These are phyloP conservation scores for Jatropha curcas DNA, from an alignment of 345 rosid genomes.

Conservation along the genomic window DNA sequence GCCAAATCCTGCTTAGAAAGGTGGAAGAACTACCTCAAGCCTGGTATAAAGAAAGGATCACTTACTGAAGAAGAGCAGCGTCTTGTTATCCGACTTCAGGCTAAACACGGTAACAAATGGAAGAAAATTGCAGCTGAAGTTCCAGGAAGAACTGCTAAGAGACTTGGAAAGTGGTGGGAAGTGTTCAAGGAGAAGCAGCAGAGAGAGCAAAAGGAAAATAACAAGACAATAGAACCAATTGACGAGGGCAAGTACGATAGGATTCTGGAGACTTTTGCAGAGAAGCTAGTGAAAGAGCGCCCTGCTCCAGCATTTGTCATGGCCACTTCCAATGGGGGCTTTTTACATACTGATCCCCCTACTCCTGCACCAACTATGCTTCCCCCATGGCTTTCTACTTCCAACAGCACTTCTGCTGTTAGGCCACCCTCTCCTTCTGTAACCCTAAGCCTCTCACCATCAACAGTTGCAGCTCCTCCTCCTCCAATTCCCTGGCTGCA, in stretches of 20 bases:
- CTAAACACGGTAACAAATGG: constrained; percentile 99
- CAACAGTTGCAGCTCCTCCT: constrained; percentile 65
- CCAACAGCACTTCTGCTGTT: constrained; percentile 49
- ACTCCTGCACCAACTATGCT: constrained; percentile 51
- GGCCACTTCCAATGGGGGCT: constrained; percentile 77
- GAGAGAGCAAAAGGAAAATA: constrained; percentile 82
- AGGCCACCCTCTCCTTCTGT: constrained; percentile 76
- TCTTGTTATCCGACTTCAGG: constrained; percentile 86
- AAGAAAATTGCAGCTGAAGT: constrained; percentile 99
- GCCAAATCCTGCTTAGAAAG: constrained; percentile 94
- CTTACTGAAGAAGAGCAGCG: constrained; percentile 88
- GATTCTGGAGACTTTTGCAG: constrained; percentile 89
- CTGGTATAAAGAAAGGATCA: constrained; percentile 96
- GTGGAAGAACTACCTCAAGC: constrained; percentile 98
- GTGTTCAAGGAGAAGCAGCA: constrained; percentile 95
- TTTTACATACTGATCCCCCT: constrained; percentile 55
- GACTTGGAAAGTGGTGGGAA: constrained; percentile 99
- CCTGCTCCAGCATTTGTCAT: constrained; percentile 54
- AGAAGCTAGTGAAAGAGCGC: constrained; percentile 82
- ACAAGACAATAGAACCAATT: constrained; percentile 61
- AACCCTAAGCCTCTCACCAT: constrained; percentile 77
- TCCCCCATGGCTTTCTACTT: constrained; percentile 87
- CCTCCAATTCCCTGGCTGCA: constrained; percentile 88
- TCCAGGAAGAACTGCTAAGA: constrained; percentile 91
- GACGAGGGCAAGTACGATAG: constrained; percentile 90